A percentile compares a stretch with the other conserved stretches of the same genome.
These are phyloP conservation scores for Lodderomyces orthopsilosis DNA, from an alignment of 1,139 yeast species.

Conservation along the genomic window DNA sequence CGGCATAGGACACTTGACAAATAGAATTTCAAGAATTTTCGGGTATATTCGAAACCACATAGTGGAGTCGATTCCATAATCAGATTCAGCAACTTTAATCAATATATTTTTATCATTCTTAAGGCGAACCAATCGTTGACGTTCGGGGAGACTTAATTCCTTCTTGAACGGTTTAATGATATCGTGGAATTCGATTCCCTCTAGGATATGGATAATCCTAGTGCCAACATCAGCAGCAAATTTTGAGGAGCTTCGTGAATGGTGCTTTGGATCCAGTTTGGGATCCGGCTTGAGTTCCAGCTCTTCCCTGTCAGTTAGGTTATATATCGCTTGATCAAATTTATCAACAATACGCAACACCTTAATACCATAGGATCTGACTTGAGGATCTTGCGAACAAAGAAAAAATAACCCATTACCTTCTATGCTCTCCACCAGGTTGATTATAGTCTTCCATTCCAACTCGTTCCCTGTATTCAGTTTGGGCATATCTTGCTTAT, in stretches of 20 bases:
- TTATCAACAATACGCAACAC: slow-evolving; percentile 74
- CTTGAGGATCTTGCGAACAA: slow-evolving; percentile 79
- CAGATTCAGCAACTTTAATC: slow-evolving; percentile 79
- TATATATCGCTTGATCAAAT: slow-evolving; percentile 79
- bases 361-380: slow-evolving; percentile 72
- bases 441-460: slow-evolving; percentile 74
- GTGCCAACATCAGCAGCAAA: slow-evolving; percentile 80
- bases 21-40: slow-evolving; percentile 64
- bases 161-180: slow-evolving; percentile 56
- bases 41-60: slow-evolving; percentile 92
- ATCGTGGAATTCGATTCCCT: slow-evolving; percentile 65
- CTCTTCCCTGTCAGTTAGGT: slow-evolving; percentile 29
- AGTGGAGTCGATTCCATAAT: slow-evolving; percentile 92
- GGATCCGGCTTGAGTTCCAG: slow-evolving; percentile 2
- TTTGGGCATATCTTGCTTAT: slow-evolving; percentile 32
- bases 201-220: slow-evolving; percentile 74
- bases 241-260: slow-evolving; percentile 62
- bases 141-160: slow-evolving; percentile 80
- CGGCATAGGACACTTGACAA: slow-evolving; percentile 85
- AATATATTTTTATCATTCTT: slow-evolving; percentile 62
- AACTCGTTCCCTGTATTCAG: slow-evolving; percentile 59
- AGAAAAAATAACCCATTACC: slow-evolving; percentile 92
- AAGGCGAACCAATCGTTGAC: slow-evolving; percentile 65
- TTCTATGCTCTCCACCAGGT: slow-evolving; percentile 89
- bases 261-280: slow-evolving; percentile 25